Percentiles rank a stretch among this genome's conserved stretches.
Conservation (phyloP, 805 yeast genomes). For the Kodamaea neixiangensis region DNA sequence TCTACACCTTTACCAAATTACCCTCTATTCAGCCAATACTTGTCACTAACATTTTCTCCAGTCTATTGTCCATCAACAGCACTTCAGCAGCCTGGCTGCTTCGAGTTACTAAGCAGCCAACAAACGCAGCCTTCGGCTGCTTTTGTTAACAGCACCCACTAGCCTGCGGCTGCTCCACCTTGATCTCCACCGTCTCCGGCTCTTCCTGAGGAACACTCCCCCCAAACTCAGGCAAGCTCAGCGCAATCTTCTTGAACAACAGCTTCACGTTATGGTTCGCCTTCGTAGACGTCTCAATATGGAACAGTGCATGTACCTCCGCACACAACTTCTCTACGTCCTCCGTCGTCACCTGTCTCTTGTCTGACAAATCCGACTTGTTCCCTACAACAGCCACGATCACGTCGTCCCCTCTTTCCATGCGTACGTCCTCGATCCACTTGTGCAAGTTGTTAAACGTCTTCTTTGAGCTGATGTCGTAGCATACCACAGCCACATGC, state of each 20-base stretch:
- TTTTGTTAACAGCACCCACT: conserved; percentile 19
- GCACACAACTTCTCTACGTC: conserved; percentile 83
- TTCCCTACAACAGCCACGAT: conserved; percentile 90
- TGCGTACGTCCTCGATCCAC: conserved; percentile 94
- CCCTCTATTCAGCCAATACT: too few relatives aligned
- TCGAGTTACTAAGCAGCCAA: too few relatives aligned
- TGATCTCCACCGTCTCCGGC: conserved; percentile 42
- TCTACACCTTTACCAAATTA: too few relatives aligned
- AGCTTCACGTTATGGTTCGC: conserved; percentile 92
- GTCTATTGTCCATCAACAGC: neutral
- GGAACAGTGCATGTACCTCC: conserved; percentile 71
- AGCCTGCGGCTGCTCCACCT: conserved; percentile 28
- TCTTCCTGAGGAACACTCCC: conserved; percentile 15
- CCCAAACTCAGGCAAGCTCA: conserved; percentile 80
- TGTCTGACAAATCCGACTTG: conserved; percentile 71
- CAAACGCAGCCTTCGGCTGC: neutral
- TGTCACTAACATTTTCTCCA: too few relatives aligned
- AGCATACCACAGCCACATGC: conserved; percentile 95
- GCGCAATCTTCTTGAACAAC: conserved; percentile 87
- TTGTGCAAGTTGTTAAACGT: conserved; percentile 81
- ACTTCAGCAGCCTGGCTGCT: too few relatives aligned
- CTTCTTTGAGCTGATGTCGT: conserved; percentile 85
- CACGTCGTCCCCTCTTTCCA: conserved; percentile 90
- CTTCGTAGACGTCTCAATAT: conserved; percentile 92
- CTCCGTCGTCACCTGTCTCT: conserved; percentile 77